Evolutionary conservation across 495 filamentous ascomycete genomes (phyloP).

Genomic region (Lineolata rhizophorae): DNA sequence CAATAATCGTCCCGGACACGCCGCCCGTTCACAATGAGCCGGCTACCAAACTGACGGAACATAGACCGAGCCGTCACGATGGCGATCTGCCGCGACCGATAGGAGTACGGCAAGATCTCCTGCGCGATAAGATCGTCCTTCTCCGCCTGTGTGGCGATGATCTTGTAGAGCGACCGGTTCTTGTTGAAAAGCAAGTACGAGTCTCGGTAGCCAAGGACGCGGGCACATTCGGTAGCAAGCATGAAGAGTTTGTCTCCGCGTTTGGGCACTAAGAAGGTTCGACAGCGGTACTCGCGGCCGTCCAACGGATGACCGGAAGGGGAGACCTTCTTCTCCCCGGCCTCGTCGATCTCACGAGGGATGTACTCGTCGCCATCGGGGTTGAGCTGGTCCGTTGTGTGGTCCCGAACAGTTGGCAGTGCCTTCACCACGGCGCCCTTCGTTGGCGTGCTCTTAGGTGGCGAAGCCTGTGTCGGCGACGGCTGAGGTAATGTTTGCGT

Average conservation of each 20-base stretch:
- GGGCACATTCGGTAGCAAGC: slow-evolving; percentile 93
- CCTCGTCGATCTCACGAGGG: slow-evolving; percentile 77
- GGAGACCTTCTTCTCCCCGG: slow-evolving; percentile 84
- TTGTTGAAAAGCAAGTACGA: slow-evolving; percentile 99
- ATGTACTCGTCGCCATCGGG: slow-evolving; percentile 91
- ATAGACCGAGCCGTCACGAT: slow-evolving; percentile 98
- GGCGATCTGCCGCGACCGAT: slow-evolving; percentile 90
- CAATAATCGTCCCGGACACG: slow-evolving; percentile 96
- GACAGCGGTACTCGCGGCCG: slow-evolving; percentile 72
- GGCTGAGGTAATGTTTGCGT: slow-evolving; percentile 41
- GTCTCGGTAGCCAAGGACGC: slow-evolving; percentile 85
- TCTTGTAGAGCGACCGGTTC: slow-evolving; percentile 91
- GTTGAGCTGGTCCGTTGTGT: slow-evolving; percentile 90
- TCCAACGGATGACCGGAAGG: slow-evolving; percentile 60
- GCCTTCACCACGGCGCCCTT: slow-evolving; percentile 78
- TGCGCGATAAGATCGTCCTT: slow-evolving; percentile 92
- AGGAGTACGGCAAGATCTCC: slow-evolving; percentile 92
- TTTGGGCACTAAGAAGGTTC: slow-evolving; percentile 81
- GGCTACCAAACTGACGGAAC: slow-evolving; percentile 97
- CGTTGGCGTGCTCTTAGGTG: slow-evolving; percentile 61
- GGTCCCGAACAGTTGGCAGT: slow-evolving; percentile 83
- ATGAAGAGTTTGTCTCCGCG: slow-evolving; percentile 90
- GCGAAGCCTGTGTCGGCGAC: slow-evolving; percentile 48
- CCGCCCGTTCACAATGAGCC: slow-evolving; percentile 73
- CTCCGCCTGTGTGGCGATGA: slow-evolving; percentile 87